Evolutionary conservation across 176 grass and related monocot species (phyloP).

Genomic region (Saccharum officinarum): DNA sequence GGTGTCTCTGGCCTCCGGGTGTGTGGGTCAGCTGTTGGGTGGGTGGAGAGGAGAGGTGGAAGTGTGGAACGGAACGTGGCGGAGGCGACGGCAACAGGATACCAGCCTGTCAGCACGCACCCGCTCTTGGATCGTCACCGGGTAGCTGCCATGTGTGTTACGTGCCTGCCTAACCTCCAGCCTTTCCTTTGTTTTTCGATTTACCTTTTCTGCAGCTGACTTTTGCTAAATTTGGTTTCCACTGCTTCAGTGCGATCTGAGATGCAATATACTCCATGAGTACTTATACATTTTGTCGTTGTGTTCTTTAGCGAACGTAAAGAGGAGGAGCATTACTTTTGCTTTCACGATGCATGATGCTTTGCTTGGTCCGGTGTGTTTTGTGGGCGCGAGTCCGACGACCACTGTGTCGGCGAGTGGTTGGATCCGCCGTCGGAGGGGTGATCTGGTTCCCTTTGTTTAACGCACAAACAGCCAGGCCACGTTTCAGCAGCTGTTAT

Average conservation of each 20-base stretch:
- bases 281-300: not conserved
- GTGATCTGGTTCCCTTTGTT: not conserved
- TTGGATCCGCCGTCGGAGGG: not conserved
- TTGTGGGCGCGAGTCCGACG: not conserved
- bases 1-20: not conserved
- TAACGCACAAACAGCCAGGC: not conserved
- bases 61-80: slow-evolving; percentile 41
- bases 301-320: not conserved
- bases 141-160: slow-evolving; percentile 23
- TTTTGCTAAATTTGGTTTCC: not conserved
- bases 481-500: not conserved
- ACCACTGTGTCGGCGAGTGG: slow-evolving; percentile 14
- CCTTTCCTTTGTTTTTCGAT: not conserved
- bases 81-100: slow-evolving; percentile 47
- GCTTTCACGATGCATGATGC: not conserved
- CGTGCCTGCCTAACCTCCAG: not conserved
- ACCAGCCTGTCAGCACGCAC: slow-evolving; percentile 57
- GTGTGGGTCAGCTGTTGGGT: slow-evolving; percentile 7
- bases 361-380: slow-evolving; percentile 27
- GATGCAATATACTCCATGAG: not conserved
- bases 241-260: not conserved
- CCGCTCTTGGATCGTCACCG: not conserved
- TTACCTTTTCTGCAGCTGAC: not conserved
- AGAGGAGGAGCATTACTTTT: too few relatives aligned
- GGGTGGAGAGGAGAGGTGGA: not conserved